Evolutionary conservation across 2,329 filamentous ascomycete species (phyloP).

Genomic region (Diaporthe caulivora): DNA sequence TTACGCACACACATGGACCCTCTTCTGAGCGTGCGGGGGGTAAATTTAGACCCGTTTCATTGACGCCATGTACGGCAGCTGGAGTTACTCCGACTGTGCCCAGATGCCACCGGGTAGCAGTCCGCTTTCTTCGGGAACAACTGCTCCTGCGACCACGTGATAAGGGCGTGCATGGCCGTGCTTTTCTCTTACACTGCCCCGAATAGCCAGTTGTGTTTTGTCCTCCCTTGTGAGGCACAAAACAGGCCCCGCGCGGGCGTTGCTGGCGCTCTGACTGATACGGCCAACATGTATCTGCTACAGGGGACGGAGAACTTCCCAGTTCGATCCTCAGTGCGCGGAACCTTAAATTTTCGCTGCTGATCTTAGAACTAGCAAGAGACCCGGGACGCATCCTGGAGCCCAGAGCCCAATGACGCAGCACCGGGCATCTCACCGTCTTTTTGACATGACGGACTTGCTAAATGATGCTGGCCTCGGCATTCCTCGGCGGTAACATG

Average conservation of each 20-base stretch:
- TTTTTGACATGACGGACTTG: constrained; percentile 6
- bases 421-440: constrained; percentile 15
- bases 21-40: constrained; percentile 18
- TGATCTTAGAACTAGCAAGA: background rate
- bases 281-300: background rate
- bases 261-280: background rate
- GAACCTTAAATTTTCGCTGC: background rate
- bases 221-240: background rate
- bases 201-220: background rate
- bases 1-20: background rate
- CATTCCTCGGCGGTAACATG: constrained; percentile 11
- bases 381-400: background rate
- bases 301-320: constrained; percentile 19
- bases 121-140: background rate
- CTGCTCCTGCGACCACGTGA: background rate
- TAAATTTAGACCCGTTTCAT: constrained; percentile 17
- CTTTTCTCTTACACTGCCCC: background rate
- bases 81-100: constrained; percentile 9
- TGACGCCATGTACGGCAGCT: constrained; percentile 23
- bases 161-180: background rate
- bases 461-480: constrained; percentile 15
- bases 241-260: background rate
- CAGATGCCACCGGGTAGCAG: background rate
- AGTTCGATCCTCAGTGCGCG: constrained; percentile 1
- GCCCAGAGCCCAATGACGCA: constrained; percentile 11